Base-by-base conservation (phyloP, 306 rosid species). In the Mimosa pudica region DNA sequence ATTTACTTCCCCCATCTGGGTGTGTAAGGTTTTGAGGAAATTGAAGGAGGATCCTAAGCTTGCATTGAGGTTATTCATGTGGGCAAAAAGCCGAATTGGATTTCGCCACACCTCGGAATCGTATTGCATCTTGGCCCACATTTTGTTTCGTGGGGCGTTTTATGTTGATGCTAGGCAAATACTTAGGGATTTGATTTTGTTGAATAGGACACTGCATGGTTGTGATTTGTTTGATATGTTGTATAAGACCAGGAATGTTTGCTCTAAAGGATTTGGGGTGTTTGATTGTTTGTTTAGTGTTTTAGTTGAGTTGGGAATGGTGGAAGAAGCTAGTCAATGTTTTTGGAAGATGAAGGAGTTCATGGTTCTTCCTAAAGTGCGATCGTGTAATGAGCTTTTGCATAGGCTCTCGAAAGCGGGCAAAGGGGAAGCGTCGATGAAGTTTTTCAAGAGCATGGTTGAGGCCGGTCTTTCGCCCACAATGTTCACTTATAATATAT, bases 261-360 rank as follows among this genome's bases (percentile, higher is more conserved):
- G 96, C 83, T 71, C 52, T 44, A 79, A 82, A 0, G 91, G 98
- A 7, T 82, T 84, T 30, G 97, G 97, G 42, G 98, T 91, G 48
- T 93, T 93, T 79, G 98, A 95, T 84, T 80, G 90, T 33, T 88
- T 95, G 77, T 93, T 95, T 90, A 88, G 99, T 83, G 97, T 91
- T 67, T 81, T 95, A 18, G 89, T 89, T n/a, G 98, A 86, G 86
- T 70, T 91, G 69, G 93, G 87, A 76, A 84, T 93, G 96, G 87
- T 91, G 41, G 98, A 88, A 74, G 88, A 93, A 88, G 98, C 98
- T 45, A 84, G 80, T 64, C 82, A 86, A 79, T 89, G 91, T 71
- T 92, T 92, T 82, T 75, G 77, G 80, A 92, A 83, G 88, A 92
- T 91, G 98, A 87, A 78, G 49, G 86, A 78, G 84, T 87, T 88